A percentile compares a stretch with the other conserved stretches of the same genome.
phyloP scores from a whole-genome alignment of 202 grass and related monocot species.

The Panicum virgatum region DNA sequence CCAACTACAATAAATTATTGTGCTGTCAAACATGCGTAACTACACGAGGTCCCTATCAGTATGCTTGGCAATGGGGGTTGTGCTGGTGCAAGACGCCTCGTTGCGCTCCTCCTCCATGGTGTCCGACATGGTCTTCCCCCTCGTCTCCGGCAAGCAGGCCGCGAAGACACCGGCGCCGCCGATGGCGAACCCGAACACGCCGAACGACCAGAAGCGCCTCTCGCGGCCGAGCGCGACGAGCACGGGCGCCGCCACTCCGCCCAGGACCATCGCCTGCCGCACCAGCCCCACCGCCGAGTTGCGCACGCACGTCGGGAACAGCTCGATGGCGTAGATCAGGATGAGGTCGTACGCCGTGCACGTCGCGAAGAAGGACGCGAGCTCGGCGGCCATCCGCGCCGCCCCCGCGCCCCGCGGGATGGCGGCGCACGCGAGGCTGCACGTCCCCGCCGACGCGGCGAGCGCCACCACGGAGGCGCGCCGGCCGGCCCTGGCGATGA shows the following conservation, averaged over 20 bases:
- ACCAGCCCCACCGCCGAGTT: constrained; percentile 67
- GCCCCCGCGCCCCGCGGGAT: constrained; percentile 14
- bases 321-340: constrained; percentile 67
- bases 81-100: background rate
- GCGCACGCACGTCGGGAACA: constrained; percentile 80
- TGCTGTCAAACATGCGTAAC: too few relatives aligned
- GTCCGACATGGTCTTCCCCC: constrained; percentile 66
- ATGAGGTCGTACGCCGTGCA: constrained; percentile 63
- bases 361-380: constrained; percentile 68
- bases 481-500: constrained; percentile 47
- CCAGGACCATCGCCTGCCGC: constrained; percentile 68
- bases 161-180: constrained; percentile 56
- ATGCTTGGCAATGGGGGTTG: background rate
- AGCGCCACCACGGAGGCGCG: constrained; percentile 41
- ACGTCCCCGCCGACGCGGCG: constrained; percentile 40
- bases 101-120: constrained; percentile 62
- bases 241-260: constrained; percentile 64
- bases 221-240: constrained; percentile 60
- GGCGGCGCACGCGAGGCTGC: constrained; percentile 54
- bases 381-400: constrained; percentile 59
- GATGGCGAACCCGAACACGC: constrained; percentile 61
- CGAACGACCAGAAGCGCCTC: constrained; percentile 62
- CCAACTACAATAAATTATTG: too few relatives aligned
- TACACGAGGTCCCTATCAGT: background rate
- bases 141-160: constrained; percentile 68